These are phyloP conservation scores for Aspergillus amoenus DNA, from an alignment of 2,329 filamentous ascomycete genomes.

Conservation along the genomic window DNA sequence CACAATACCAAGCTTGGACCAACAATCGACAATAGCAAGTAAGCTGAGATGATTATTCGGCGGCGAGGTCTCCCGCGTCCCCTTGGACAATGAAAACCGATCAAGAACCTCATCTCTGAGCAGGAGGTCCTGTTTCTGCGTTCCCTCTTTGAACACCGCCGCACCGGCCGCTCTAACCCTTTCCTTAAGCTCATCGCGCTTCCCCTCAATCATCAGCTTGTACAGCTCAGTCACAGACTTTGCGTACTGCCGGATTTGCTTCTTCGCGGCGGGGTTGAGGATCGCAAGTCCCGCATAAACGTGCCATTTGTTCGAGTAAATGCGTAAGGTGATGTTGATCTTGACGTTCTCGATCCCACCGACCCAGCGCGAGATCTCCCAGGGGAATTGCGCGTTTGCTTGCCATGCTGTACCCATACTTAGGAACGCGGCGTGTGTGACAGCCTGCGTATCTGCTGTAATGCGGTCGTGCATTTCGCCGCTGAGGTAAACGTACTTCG, in stretches of 20 bases:
- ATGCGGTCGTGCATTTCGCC: slow-evolving; percentile 91
- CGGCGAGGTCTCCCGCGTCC: slow-evolving; percentile 65
- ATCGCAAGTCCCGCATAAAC: slow-evolving; percentile 97
- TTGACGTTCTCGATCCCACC: slow-evolving; percentile 99
- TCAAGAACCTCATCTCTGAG: slow-evolving; percentile 80
- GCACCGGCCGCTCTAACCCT: slow-evolving; percentile 79
- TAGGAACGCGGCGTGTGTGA: slow-evolving; percentile 94
- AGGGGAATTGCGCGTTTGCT: slow-evolving; percentile 91
- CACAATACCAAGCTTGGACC: slow-evolving; percentile 88
- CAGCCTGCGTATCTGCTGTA: slow-evolving; percentile 96
- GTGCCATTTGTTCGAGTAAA: slow-evolving; percentile 99
- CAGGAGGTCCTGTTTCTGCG: slow-evolving; percentile 63
- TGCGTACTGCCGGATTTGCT: slow-evolving; percentile 94
- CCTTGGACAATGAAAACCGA: slow-evolving; percentile 77
- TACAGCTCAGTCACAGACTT: slow-evolving; percentile 89
- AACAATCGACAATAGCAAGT: slow-evolving; percentile 97
- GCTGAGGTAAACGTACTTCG: slow-evolving; percentile 82
- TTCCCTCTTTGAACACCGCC: slow-evolving; percentile 60
- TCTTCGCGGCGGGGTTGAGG: slow-evolving; percentile 85
- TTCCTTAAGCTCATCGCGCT: slow-evolving; percentile 68
- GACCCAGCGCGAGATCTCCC: slow-evolving; percentile 93
- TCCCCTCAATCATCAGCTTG: slow-evolving; percentile 92
- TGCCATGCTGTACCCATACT: slow-evolving; percentile 98
- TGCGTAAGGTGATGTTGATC: slow-evolving; percentile 95
- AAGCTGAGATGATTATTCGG: slow-evolving; percentile 89